A percentile compares a stretch with the other conserved stretches of the same genome.
Conservation (phyloP, 495 filamentous ascomycete species). For the Amphirosellinia nigrospora region DNA sequence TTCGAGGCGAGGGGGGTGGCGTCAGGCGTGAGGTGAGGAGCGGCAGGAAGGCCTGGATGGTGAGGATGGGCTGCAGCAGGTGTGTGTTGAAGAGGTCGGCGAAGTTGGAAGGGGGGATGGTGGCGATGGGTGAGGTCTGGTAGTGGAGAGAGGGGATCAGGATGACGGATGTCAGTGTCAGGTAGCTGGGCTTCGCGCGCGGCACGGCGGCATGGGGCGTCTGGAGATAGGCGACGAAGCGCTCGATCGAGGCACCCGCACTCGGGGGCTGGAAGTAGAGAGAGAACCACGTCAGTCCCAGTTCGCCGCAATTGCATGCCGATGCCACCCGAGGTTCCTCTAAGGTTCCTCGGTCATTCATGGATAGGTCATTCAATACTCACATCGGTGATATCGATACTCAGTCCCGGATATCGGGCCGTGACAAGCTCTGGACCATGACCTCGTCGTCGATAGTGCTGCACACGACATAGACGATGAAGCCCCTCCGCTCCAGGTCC, state of each 20-base stretch:
- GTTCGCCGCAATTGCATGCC: too few species aligned
- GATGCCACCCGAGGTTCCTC: too few species aligned
- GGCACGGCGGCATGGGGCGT: constrained; percentile 73
- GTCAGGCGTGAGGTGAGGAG: constrained; percentile 64
- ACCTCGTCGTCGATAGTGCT: constrained; percentile 81
- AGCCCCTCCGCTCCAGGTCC: constrained; percentile 89
- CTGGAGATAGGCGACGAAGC: constrained; percentile 70
- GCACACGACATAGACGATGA: constrained; percentile 90
- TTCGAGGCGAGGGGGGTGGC: not conserved
- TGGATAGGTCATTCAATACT: constrained; percentile 32
- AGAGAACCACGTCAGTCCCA: constrained; percentile 33
- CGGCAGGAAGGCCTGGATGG: constrained; percentile 84
- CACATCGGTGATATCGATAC: constrained; percentile 82
- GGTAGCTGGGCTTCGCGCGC: constrained; percentile 72
- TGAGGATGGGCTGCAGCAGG: constrained; percentile 88
- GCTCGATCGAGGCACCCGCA: constrained; percentile 65
- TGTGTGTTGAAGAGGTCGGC: constrained; percentile 89
- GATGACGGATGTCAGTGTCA: constrained; percentile 77
- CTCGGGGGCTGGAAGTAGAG: constrained; percentile 44
- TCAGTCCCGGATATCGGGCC: constrained; percentile 81
- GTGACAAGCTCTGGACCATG: constrained; percentile 71
- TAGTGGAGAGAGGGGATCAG: constrained; percentile 75
- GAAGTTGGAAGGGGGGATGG: constrained; percentile 79
- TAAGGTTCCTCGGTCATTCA: too few species aligned
- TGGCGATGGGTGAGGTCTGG: constrained; percentile 78